A percentile compares a stretch with the other conserved stretches of the same genome.
Evolutionary conservation across 257 asterid genomes (phyloP).

Genomic region (Dorcoceras hygrometricum): DNA sequence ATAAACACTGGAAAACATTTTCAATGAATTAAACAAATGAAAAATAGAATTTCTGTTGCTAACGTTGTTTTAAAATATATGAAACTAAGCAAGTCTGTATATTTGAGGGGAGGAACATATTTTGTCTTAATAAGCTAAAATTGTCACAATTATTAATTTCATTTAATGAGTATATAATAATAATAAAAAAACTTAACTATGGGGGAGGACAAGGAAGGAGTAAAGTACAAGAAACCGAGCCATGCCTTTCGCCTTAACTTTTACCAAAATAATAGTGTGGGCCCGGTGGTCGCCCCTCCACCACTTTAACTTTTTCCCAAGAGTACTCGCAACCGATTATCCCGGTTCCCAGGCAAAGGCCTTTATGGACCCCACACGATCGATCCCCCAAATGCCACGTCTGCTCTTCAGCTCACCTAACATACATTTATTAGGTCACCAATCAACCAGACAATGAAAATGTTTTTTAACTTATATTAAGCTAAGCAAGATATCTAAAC

Average conservation of each 20-base stretch:
- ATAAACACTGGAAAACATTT: too few species aligned
- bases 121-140: too few species aligned
- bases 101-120: too few species aligned
- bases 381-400: neutral
- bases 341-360: conserved; percentile 30
- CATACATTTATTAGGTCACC: neutral
- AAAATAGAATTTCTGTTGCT: too few species aligned
- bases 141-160: too few species aligned
- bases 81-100: too few species aligned
- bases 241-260: conserved; percentile 24
- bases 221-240: conserved; percentile 49
- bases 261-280: conserved; percentile 19
- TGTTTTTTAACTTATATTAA: too few species aligned
- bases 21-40: too few species aligned
- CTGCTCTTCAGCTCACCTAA: neutral
- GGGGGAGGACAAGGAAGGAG: conserved; percentile 31
- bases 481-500: too few species aligned
- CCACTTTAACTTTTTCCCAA: neutral
- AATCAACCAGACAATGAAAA: neutral
- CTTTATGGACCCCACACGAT: conserved; percentile 2
- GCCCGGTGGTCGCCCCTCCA: conserved; percentile 11
- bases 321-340: conserved; percentile 18
- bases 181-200: too few species aligned
- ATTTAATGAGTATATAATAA: too few species aligned
- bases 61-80: too few species aligned